These are phyloP conservation scores for Spathaspora girioi DNA, from an alignment of 805 yeast genomes.

Conservation along the genomic window DNA sequence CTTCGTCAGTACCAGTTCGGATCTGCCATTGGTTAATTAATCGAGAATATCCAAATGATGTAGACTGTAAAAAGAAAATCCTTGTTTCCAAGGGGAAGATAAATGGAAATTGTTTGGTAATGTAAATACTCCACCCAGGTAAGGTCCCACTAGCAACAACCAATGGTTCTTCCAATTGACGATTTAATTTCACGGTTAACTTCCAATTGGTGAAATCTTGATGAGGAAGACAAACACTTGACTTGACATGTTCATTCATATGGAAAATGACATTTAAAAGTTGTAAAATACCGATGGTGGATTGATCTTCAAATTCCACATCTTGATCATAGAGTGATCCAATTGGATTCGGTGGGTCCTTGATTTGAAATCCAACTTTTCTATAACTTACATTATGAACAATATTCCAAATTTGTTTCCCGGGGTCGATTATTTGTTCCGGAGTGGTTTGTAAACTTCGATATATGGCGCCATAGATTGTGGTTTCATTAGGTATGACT, in stretches of 20 bases:
- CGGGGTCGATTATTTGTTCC: slow-evolving; percentile 41
- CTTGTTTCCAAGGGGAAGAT: slow-evolving; percentile 82
- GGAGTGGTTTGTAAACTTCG: slow-evolving; percentile 40
- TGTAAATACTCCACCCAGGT: slow-evolving; percentile 78
- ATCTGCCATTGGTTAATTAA: slow-evolving; percentile 74
- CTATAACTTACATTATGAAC: slow-evolving; percentile 31
- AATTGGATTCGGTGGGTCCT: slow-evolving; percentile 9
- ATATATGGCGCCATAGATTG: slow-evolving; percentile 73
- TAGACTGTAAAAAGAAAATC: slow-evolving; percentile 71
- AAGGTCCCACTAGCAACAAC: slow-evolving; percentile 81
- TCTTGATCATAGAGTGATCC: slow-evolving; percentile 10
- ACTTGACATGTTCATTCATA: slow-evolving; percentile 26
- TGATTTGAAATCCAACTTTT: slow-evolving; percentile 6
- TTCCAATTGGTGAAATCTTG: slow-evolving; percentile 66
- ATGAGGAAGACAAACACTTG: slow-evolving; percentile 3
- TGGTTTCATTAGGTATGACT: slow-evolving; percentile 58
- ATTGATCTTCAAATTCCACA: slow-evolving; percentile 17
- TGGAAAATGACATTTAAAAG: slow-evolving; percentile 47
- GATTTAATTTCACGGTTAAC: slow-evolving; percentile 76
- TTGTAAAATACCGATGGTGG: slow-evolving; percentile 39
- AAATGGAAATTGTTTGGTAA: slow-evolving; percentile 76
- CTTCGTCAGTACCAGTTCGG: slow-evolving; percentile 20
- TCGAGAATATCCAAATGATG: slow-evolving; percentile 89
- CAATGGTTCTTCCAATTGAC: slow-evolving; percentile 87
- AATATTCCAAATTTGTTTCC: slow-evolving; percentile 52